Evolutionary conservation across 2,329 filamentous ascomycete species (phyloP), one percentile per base, ranked within the genome.

Genomic region (Botrytis fragariae): DNA sequence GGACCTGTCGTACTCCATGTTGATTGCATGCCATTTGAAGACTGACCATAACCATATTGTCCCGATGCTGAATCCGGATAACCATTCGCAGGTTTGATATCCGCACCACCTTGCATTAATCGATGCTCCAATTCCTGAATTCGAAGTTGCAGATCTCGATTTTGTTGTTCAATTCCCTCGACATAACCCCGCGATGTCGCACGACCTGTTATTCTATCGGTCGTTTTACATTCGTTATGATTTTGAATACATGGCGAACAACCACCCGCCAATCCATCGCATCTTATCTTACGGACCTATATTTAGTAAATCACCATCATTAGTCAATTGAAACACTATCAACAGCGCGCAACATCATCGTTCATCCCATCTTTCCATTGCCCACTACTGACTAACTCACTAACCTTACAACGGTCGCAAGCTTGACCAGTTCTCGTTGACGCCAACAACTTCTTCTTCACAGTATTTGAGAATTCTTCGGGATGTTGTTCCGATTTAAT

Each of bases 321-420:
- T 57, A 68, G 65, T 68, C 25, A 29, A 42, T 39, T 42, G 22
- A 9, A 5, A 29, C 35, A 4, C 32, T 8, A 42, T 7, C n/a
- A 6, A n/a, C 22, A 39, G 51, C 25, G 45, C 45, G 42, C n/a
- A 35, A 22, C 29, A 25, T 42, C 32, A 25, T 20, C 51, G 9
- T 60, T 45, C 54, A 20, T 62, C 39, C 16, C 42, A 18, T 29
- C n/a, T 45, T 42, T 39, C 37, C 8, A n/a, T 29, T 18, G 48
- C n/a, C 37, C 45, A n/a, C 54, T 29, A 18, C 48, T 51, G 45
- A 25, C 45, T 51, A 25, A 16, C 48, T 18, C 18, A 71, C 86
- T 78, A 82, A 93, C 92, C 87, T 95, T 96, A 87, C 94, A 97
- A 72, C 94, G 87, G 83, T 97, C 93, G 86, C 93, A 97, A 45